These are phyloP conservation scores for Nannizzia gypsea DNA, from an alignment of 2,329 filamentous ascomycete species.

Conservation along the genomic window DNA sequence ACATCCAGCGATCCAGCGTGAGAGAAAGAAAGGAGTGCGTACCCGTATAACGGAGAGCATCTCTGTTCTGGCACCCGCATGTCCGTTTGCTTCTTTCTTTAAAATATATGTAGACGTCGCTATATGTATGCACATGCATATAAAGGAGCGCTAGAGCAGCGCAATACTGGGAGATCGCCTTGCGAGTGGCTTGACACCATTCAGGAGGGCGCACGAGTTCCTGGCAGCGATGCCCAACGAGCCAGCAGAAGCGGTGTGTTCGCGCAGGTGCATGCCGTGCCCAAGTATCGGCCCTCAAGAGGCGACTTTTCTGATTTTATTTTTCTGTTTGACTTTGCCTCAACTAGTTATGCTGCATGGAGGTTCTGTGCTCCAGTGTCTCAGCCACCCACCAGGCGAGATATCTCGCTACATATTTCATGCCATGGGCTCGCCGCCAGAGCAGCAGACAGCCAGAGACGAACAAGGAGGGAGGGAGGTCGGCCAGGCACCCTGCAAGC, in stretches of 20 bases:
- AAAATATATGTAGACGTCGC: neutral
- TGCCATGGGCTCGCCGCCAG: neutral
- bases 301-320: neutral
- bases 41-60: neutral
- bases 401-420: neutral
- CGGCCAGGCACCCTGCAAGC: neutral
- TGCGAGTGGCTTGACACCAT: neutral
- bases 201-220: neutral
- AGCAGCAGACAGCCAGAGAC: neutral
- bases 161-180: neutral
- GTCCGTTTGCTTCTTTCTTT: neutral
- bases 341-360: neutral
- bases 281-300: neutral
- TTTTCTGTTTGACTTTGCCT: neutral
- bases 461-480: neutral
- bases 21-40: neutral
- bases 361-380: neutral
- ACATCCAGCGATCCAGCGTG: too few species aligned
- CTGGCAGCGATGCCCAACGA: neutral
- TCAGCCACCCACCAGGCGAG: constrained; percentile 1
- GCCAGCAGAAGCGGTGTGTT: constrained; percentile 1
- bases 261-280: neutral
- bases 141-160: neutral
- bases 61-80: neutral
- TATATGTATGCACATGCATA: neutral